Percentiles rank a stretch among this genome's conserved stretches.
phyloP scores from a whole-genome alignment of 1,139 yeast species.

The Pichia sp. region DNA sequence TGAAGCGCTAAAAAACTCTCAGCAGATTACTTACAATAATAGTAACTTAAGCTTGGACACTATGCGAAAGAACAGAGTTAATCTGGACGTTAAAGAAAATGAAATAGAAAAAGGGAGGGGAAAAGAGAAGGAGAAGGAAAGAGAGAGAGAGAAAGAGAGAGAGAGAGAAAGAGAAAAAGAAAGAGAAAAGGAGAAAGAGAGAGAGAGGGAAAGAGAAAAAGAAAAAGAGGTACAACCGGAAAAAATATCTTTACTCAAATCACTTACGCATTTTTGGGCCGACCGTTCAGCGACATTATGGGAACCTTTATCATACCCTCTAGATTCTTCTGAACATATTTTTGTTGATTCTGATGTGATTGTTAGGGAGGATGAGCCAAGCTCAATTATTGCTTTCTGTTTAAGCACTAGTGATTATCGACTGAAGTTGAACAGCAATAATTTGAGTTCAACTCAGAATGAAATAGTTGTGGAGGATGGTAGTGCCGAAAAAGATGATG shows the following conservation, averaged over 20 bases:
- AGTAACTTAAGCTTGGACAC: not conserved
- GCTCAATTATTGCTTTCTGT: constrained; percentile 90
- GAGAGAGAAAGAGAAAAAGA: not conserved
- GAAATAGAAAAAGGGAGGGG: constrained; percentile 7
- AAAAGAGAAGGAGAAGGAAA: not conserved
- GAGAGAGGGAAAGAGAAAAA: not conserved
- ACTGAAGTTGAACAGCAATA: constrained; percentile 25
- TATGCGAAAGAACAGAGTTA: not conserved
- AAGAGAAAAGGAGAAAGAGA: not conserved
- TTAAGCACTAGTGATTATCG: constrained; percentile 78
- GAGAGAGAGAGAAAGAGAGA: not conserved
- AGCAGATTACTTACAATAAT: not conserved
- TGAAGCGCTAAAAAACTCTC: constrained; percentile 15
- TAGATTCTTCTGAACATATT: constrained; percentile 76
- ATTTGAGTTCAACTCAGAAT: not conserved
- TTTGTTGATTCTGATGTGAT: constrained; percentile 93
- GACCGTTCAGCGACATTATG: constrained; percentile 93
- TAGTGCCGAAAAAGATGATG: constrained; percentile 1
- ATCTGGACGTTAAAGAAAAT: not conserved
- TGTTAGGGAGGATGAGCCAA: constrained; percentile 95
- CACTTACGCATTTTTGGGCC: constrained; percentile 93
- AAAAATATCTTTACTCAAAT: constrained; percentile 70
- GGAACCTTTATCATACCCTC: constrained; percentile 87
- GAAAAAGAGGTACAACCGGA: constrained; percentile 38
- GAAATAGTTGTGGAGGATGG: not conserved